phyloP scores from a whole-genome alignment of 176 grass and related monocot species.

The Ampelocalamus luodianensis region DNA sequence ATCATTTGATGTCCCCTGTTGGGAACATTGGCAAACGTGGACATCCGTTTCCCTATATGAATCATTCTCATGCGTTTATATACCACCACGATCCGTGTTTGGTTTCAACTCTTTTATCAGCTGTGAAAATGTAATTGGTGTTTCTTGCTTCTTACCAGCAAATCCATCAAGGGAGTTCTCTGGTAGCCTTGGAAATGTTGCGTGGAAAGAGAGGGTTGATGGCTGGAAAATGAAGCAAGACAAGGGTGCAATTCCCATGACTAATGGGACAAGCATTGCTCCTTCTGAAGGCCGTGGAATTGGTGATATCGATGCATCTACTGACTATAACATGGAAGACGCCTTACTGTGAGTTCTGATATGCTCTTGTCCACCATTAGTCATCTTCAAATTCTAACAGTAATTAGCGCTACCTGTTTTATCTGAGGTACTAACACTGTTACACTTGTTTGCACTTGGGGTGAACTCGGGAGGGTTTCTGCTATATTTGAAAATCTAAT shows the following conservation, averaged over 20 bases:
- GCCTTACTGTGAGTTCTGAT: slow-evolving; percentile 74
- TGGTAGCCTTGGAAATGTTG: slow-evolving; percentile 88
- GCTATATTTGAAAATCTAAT: neutral
- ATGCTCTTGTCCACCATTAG: slow-evolving; percentile 15
- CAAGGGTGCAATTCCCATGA: slow-evolving; percentile 80
- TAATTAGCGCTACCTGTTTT: neutral
- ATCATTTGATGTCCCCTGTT: slow-evolving; percentile 90
- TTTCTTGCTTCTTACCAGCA: slow-evolving; percentile 51
- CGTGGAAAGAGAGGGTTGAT: slow-evolving; percentile 99
- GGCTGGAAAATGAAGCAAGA: slow-evolving; percentile 98
- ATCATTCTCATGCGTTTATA: slow-evolving; percentile 70
- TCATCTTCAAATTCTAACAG: neutral
- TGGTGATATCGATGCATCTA: slow-evolving; percentile 88
- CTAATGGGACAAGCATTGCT: slow-evolving; percentile 92
- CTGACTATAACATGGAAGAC: slow-evolving; percentile 97
- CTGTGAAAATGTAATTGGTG: slow-evolving; percentile 35
- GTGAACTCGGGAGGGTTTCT: neutral
- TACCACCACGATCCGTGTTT: slow-evolving; percentile 12
- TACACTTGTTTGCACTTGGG: neutral
- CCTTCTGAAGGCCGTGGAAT: slow-evolving; percentile 85
- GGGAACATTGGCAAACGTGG: slow-evolving; percentile 77
- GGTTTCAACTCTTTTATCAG: neutral
- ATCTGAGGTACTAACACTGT: neutral
- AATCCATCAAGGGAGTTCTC: slow-evolving; percentile 95
- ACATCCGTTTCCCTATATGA: slow-evolving; percentile 74